Percentiles rank a stretch among this genome's conserved stretches.
Evolutionary conservation across 2,329 filamentous ascomycete species (phyloP).

Genomic region (Fusarium citri): DNA sequence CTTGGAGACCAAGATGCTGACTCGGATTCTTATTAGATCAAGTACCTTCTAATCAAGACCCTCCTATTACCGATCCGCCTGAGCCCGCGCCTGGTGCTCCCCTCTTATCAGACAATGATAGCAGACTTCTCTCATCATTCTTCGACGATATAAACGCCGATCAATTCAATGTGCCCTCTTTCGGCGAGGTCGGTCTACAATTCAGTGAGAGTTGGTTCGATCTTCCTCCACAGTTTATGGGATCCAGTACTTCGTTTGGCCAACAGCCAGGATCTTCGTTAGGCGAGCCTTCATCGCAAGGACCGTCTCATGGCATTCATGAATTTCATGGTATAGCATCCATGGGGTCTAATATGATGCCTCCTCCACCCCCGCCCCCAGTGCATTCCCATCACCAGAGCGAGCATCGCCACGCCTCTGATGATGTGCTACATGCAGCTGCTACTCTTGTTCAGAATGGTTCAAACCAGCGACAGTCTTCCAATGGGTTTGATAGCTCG

Average conservation of each 20-base stretch:
- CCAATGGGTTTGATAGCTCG: conserved; percentile 44
- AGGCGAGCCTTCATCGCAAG: conserved; percentile 39
- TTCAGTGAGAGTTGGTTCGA: conserved; percentile 66
- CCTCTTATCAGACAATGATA: conserved; percentile 72
- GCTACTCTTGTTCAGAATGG: conserved; percentile 64
- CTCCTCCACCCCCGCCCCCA: conserved; percentile 49
- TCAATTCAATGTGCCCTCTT: conserved; percentile 61
- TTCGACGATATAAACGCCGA: conserved; percentile 66
- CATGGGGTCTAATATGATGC: conserved; percentile 51
- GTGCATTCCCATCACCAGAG: conserved; percentile 44
- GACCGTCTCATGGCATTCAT: conserved; percentile 32
- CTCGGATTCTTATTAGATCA: conserved; percentile 55
- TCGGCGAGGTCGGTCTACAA: conserved; percentile 60
- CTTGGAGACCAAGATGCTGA: conserved; percentile 36
- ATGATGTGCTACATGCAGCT: conserved; percentile 68
- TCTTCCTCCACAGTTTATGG: conserved; percentile 73
- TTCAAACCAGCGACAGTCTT: conserved; percentile 39
- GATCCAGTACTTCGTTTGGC: conserved; percentile 72
- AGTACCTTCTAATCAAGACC: conserved; percentile 58
- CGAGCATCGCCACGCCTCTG: conserved; percentile 53
- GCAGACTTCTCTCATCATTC: conserved; percentile 67
- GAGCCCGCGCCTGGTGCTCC: conserved; percentile 73
- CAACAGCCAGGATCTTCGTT: conserved; percentile 57
- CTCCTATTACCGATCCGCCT: conserved; percentile 65
- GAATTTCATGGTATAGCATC: conserved; percentile 37